phyloP scores from a whole-genome alignment of 306 rosid genomes.

The Benincasa hispida region DNA sequence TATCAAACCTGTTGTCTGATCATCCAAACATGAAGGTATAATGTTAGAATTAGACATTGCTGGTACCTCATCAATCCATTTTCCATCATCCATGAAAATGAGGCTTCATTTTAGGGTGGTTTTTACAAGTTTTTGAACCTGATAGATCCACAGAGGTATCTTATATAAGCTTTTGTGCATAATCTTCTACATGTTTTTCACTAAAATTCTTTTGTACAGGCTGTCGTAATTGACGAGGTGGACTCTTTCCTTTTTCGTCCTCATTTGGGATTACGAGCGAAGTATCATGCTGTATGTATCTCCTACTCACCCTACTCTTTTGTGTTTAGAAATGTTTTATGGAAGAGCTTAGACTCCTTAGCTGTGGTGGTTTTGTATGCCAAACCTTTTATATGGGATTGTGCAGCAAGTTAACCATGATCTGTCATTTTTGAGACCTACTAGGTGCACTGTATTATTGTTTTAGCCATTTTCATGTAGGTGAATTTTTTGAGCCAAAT shows the following conservation, averaged over 20 bases:
- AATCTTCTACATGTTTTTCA: background rate
- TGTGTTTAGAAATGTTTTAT: background rate
- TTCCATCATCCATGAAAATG: background rate
- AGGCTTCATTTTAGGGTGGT: background rate
- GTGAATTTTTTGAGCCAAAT: slow-evolving; percentile 90
- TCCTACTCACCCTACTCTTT: background rate
- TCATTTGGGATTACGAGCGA: slow-evolving; percentile 62
- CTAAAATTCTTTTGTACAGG: slow-evolving; percentile 58
- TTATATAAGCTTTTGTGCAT: background rate
- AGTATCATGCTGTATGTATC: slow-evolving; percentile 78
- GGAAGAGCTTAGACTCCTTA: background rate
- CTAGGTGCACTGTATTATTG: background rate
- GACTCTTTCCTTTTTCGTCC: slow-evolving; percentile 94
- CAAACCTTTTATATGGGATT: background rate
- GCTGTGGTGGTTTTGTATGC: background rate
- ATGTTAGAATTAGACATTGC: background rate
- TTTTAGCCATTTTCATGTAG: slow-evolving; percentile 26
- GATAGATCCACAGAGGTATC: background rate
- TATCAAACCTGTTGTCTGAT: slow-evolving; percentile 72
- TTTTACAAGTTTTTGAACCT: background rate
- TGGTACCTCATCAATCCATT: background rate
- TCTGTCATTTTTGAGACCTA: background rate
- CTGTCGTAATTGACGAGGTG: slow-evolving; percentile 87
- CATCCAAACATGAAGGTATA: slow-evolving; percentile 97
- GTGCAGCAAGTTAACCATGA: background rate